Evolutionary conservation across 2,329 filamentous ascomycete genomes (phyloP).

Genomic region (Ambrosiella beaveri): DNA sequence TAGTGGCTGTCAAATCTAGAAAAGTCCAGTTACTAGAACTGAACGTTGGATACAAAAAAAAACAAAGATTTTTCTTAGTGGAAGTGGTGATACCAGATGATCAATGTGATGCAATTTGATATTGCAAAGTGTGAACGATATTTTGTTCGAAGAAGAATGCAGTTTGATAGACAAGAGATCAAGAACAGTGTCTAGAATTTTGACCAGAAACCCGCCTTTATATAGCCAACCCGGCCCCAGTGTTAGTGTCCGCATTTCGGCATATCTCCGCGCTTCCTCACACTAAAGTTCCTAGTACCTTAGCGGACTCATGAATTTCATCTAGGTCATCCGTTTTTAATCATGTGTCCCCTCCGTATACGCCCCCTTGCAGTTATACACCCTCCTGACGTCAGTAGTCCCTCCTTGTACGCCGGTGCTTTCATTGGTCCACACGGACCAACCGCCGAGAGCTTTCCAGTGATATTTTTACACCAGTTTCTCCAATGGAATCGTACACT

Average conservation of each 20-base stretch:
- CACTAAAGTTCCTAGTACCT: neutral
- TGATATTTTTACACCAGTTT: no score
- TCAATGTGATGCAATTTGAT: slow-evolving; percentile 4
- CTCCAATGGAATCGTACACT: no score
- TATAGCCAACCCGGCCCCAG: neutral
- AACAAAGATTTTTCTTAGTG: neutral
- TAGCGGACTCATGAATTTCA: neutral
- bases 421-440: no score
- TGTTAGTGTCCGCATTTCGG: neutral
- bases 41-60: neutral
- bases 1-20: slow-evolving; percentile 2
- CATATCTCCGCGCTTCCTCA: neutral
- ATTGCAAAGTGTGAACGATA: neutral
- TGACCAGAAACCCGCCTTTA: neutral
- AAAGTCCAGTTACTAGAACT: neutral
- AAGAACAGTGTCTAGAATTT: neutral
- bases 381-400: no score
- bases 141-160: neutral
- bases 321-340: neutral
- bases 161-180: neutral
- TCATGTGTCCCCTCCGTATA: neutral
- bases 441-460: no score
- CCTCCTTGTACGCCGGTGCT: no score
- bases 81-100: slow-evolving; percentile 6
- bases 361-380: no score